Percentiles rank a stretch among this genome's conserved stretches.
phyloP scores from a whole-genome alignment of 1,284 basidiomycete genomes.

The Heliocybe sulcata region DNA sequence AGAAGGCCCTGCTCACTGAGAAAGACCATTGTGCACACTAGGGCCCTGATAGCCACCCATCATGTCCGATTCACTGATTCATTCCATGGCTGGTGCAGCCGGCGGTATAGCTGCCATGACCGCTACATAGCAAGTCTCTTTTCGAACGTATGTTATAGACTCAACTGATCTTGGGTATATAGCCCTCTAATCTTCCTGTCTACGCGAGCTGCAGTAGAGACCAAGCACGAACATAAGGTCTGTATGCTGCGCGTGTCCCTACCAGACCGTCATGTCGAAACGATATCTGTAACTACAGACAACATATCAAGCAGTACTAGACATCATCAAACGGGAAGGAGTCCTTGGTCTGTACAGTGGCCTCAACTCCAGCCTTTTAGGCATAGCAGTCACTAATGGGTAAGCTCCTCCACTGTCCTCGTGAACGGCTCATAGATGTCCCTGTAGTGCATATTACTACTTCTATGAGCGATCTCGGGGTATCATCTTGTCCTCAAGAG shows the following conservation, averaged over 20 bases:
- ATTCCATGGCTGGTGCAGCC: constrained; percentile 84
- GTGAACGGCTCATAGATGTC: neutral
- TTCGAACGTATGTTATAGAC: constrained; percentile 7
- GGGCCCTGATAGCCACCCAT: neutral
- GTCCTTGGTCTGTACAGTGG: constrained; percentile 84
- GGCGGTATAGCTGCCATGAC: constrained; percentile 91
- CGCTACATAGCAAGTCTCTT: constrained; percentile 65
- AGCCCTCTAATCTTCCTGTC: constrained; percentile 92
- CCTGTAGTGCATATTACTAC: constrained; percentile 71
- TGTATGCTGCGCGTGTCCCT: constrained; percentile 10
- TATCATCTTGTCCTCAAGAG: constrained; percentile 47
- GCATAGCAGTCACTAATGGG: constrained; percentile 94
- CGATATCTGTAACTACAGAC: constrained; percentile 26
- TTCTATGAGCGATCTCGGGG: constrained; percentile 71
- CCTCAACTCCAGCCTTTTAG: constrained; percentile 79
- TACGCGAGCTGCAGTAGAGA: constrained; percentile 89
- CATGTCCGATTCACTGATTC: constrained; percentile 72
- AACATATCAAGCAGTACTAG: constrained; percentile 55
- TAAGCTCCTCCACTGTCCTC: constrained; percentile 20
- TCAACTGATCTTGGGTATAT: constrained; percentile 4
- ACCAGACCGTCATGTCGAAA: neutral
- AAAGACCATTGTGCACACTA: too few species aligned
- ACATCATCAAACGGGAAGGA: constrained; percentile 84
- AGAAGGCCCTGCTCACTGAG: too few species aligned
- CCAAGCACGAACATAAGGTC: constrained; percentile 71